phyloP scores from a whole-genome alignment of 208 protist species.

The Herpetomonas muscarum region DNA sequence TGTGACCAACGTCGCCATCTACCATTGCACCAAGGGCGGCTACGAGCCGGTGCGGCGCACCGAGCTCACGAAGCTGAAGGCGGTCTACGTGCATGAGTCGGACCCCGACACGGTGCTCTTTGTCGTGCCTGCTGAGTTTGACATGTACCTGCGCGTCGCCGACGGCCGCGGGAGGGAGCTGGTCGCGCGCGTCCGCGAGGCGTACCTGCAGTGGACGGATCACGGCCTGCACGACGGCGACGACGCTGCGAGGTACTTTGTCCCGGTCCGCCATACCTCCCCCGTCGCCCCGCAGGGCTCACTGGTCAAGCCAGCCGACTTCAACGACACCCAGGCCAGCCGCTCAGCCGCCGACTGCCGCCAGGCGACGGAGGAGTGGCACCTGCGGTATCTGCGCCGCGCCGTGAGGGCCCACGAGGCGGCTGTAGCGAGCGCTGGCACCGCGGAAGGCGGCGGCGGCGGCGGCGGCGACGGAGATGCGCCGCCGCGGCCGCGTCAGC shows the following conservation, averaged over 20 bases:
- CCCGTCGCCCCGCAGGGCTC: conserved; percentile 24
- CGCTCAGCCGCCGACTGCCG: conserved; percentile 31
- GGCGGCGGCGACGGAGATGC: neutral
- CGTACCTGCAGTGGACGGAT: conserved; percentile 55
- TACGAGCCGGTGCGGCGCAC: conserved; percentile 52
- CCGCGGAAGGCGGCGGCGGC: conserved; percentile 8
- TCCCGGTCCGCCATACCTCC: conserved; percentile 26
- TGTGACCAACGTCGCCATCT: conserved; percentile 65
- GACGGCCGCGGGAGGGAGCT: conserved; percentile 55
- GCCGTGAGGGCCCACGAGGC: conserved; percentile 34
- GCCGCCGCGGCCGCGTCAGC: neutral
- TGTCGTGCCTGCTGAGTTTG: conserved; percentile 50
- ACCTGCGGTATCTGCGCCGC: conserved; percentile 28
- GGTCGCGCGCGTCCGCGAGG: conserved; percentile 43
- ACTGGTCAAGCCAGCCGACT: conserved; percentile 43
- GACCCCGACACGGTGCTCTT: conserved; percentile 60
- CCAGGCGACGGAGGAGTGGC: conserved; percentile 26
- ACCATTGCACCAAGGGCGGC: conserved; percentile 52
- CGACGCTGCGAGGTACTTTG: conserved; percentile 29
- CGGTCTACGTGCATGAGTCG: conserved; percentile 24
- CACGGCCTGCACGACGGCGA: conserved; percentile 31
- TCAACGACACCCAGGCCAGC: conserved; percentile 42
- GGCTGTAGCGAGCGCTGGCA: conserved; percentile 15
- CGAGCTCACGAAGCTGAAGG: conserved; percentile 35
- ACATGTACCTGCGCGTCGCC: conserved; percentile 55